phyloP scores from a whole-genome alignment of 2,329 filamentous ascomycete species.

The Pyrenophora tritici-repentis region DNA sequence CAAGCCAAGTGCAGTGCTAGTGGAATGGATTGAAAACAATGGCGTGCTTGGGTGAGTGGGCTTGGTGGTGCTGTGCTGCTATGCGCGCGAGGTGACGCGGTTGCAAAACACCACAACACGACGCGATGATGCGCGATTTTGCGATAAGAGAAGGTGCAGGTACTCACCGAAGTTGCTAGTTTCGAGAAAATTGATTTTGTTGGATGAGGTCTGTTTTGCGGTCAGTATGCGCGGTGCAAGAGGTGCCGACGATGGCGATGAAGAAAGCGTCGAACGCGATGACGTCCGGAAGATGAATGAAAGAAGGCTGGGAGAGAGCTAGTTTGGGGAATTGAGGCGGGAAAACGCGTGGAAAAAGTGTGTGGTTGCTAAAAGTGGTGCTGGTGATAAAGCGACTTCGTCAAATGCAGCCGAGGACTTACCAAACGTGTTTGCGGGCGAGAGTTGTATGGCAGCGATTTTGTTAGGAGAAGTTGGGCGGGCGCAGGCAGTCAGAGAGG shows the following conservation, averaged over 20 bases:
- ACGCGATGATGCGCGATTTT: conserved; percentile 37
- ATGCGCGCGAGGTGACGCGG: conserved; percentile 32
- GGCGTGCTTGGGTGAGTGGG: conserved; percentile 23
- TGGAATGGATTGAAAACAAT: conserved; percentile 8
- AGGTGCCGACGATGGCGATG: conserved; percentile 33
- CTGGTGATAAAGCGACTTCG: conserved; percentile 21
- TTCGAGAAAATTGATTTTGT: conserved; percentile 23
- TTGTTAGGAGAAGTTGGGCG: conserved; percentile 17
- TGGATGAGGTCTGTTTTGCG: conserved; percentile 36
- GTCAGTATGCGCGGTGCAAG: conserved; percentile 36
- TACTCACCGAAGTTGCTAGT: conserved; percentile 36
- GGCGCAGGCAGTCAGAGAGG: too few relatives aligned
- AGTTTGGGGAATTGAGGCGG: conserved; percentile 34
- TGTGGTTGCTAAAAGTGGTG: conserved; percentile 34
- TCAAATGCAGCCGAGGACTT: conserved; percentile 37
- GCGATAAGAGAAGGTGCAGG: conserved; percentile 25
- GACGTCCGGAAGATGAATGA: conserved; percentile 34
- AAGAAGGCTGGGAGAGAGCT: conserved; percentile 31
- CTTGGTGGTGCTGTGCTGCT: conserved; percentile 21
- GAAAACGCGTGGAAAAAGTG: conserved; percentile 42
- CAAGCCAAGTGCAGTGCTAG: conserved; percentile 6
- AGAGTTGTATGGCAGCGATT: conserved; percentile 31
- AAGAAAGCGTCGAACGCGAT: conserved; percentile 40
- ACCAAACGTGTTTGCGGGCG: conserved; percentile 38
- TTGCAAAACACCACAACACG: conserved; percentile 40